Evolutionary conservation across 2,329 filamentous ascomycete genomes (phyloP), one percentile per base, ranked within the genome.

Genomic region (Diaporthe capsici): DNA sequence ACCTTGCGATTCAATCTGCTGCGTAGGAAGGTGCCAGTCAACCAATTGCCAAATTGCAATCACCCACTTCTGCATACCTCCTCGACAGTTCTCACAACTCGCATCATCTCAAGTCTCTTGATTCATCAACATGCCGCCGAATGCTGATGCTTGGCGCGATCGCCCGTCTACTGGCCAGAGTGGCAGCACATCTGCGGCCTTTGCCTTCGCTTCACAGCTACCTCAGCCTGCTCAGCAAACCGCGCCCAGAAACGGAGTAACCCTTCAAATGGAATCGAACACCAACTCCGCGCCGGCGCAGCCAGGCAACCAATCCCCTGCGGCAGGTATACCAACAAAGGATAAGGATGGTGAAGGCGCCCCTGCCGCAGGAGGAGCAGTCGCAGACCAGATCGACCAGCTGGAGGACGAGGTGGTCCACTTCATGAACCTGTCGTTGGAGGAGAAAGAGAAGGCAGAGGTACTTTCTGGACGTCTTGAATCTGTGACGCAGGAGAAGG

Each of bases 361-460:
- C 22, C 34, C 47, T 34, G 13, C 22, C 49, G 17, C 65, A 15
- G n/a, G 8, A 17, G 65, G 7, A 7, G 25, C n/a, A 25, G 55
- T 25, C 37, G 25, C n/a, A 10, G n/a, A 51, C n/a, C 28, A 61
- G 57, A 39, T 61, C 31, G 70, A 72, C 15, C 42, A 72, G 57
- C 31, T 72, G 13, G 70, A 72, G 12, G 20, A 47, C n/a, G 70
- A 72, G 70, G 70, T 72, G 13, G n/a, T 72, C 5, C 70, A 72
- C 42, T 72, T 61, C 15, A 72, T 72, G 70, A 72, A 39, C 22
- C 10, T 72, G 13, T 72, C 70, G 39, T 9, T 72, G 53, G 55
- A 61, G 20, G 55, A 72, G 34, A 72, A 39, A 28, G 42, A 72
- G 44, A 61, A 61, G 13, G 20, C 70, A 9, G 28, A 61, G 17